These are phyloP conservation scores for Pulveroboletus ravenelii DNA, from an alignment of 768 basidiomycete species.

Conservation along the genomic window DNA sequence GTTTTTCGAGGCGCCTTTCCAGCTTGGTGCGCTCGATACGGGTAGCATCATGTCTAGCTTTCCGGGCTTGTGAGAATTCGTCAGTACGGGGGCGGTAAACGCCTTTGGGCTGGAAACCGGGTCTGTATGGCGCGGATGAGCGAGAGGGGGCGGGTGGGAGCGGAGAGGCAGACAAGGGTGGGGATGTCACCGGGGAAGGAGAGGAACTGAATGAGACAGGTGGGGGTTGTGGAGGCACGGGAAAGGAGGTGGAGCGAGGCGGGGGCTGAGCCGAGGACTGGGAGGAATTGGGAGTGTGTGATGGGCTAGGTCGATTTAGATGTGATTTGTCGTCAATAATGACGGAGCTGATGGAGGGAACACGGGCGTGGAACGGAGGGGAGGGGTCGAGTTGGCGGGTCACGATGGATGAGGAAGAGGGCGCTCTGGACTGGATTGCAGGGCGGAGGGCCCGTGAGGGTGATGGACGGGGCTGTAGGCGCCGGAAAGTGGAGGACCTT, in stretches of 20 bases:
- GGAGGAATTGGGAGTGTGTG: slow-evolving; percentile 9
- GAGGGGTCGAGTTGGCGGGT: slow-evolving; percentile 24
- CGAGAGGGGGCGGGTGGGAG: slow-evolving; percentile 20
- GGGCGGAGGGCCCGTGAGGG: slow-evolving; percentile 27
- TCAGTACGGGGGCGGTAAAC: slow-evolving; percentile 77
- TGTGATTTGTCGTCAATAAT: slow-evolving; percentile 11
- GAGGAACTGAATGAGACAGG: slow-evolving; percentile 8
- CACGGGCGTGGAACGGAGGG: slow-evolving; percentile 19
- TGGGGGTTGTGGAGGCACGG: slow-evolving; percentile 10
- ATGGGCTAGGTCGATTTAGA: no score
- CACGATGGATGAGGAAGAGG: slow-evolving; percentile 18
- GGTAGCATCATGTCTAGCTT: slow-evolving; percentile 37
- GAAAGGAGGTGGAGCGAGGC: slow-evolving; percentile 4
- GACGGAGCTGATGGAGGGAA: slow-evolving; percentile 31
- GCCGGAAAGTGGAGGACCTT: slow-evolving; percentile 51
- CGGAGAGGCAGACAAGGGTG: slow-evolving; percentile 19
- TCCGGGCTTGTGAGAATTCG: slow-evolving; percentile 55
- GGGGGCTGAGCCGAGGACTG: not conserved
- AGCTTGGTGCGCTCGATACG: slow-evolving; percentile 81
- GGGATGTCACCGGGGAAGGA: slow-evolving; percentile 22
- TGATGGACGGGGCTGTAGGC: slow-evolving; percentile 37
- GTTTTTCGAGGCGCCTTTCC: slow-evolving; percentile 83
- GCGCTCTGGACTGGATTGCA: slow-evolving; percentile 14
- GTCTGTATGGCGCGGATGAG: slow-evolving; percentile 65
- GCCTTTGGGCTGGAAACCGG: slow-evolving; percentile 92